Evolutionary conservation across 768 basidiomycete genomes (phyloP), one percentile per base, ranked within the genome.

Genomic region (Leccinum broughii): DNA sequence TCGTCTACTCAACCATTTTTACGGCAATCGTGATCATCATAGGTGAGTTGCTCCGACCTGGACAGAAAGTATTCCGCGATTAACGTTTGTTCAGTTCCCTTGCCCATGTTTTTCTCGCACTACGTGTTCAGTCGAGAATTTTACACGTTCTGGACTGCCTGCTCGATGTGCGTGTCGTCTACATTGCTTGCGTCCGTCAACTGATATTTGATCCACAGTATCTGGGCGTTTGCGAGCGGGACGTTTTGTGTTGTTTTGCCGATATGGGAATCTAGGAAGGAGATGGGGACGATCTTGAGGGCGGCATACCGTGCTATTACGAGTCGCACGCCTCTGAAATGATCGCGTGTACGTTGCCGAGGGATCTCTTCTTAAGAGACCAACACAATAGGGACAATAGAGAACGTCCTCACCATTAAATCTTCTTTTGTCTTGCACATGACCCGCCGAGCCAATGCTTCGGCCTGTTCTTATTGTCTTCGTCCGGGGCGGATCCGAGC

Each of bases 71-170:
- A 6, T 53, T 3, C n/a, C 34, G 17, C 14, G 17, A 17, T 20
- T 35, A 28, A 56, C 35, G 41, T 65, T 56, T 54, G 32, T 51
- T 51, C 53, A 76, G 75, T 77, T 1, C 77, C 77, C 2, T 55
- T 79, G 10, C 78, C 77, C 13, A 72, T 76, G 75, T 75, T 77
- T 59, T 78, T 78, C 66, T 74, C 75, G 56, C 70, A 72, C 54
- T 73, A 78, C 54, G 55, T 77, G 10, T 77, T 75, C 53, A 75
- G 71, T 48, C 69, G 69, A 44, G 61, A 62, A 28, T 79, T 77
- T 64, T 77, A 68, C 55, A 66, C 61, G 41, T 78, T 78, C 59
- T 78, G 76, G 78, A 73, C 73, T 14, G 70, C 77, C 3, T 68
- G 75, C 22, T 74, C 74, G 56, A 78, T 78, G 75, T 77, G 62